A percentile compares a stretch with the other conserved stretches of the same genome.
These are phyloP conservation scores for Tolypocladium cylindrosporum DNA, from an alignment of 2,329 filamentous ascomycete genomes.

Conservation along the genomic window DNA sequence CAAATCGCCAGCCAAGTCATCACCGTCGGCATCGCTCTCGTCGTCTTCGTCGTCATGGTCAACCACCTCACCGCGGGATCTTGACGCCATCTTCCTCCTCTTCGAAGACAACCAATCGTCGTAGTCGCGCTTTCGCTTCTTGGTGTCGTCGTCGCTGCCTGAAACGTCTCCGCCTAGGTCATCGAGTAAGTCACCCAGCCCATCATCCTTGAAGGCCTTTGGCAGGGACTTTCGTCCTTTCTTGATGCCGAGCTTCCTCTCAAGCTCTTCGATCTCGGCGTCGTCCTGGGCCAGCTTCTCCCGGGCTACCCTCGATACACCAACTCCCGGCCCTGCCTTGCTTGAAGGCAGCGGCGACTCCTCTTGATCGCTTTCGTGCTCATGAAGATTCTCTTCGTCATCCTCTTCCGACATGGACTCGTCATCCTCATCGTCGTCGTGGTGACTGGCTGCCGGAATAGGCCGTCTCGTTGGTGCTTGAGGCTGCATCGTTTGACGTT, in stretches of 20 bases:
- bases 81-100: slow-evolving; percentile 22
- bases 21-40: neutral
- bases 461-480: neutral
- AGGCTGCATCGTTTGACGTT: neutral
- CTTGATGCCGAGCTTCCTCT: slow-evolving; percentile 76
- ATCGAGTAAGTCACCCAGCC: slow-evolving; percentile 67
- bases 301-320: slow-evolving; percentile 18
- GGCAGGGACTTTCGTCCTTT: slow-evolving; percentile 65
- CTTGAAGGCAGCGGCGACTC: slow-evolving; percentile 15
- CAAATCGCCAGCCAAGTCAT: neutral
- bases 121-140: slow-evolving; percentile 49
- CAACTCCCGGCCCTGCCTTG: slow-evolving; percentile 16
- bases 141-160: slow-evolving; percentile 45
- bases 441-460: neutral
- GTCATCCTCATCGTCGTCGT: slow-evolving; percentile 5
- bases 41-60: neutral
- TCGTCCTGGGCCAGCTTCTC: slow-evolving; percentile 69
- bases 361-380: slow-evolving; percentile 9
- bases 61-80: neutral
- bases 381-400: slow-evolving; percentile 7
- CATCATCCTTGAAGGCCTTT: slow-evolving; percentile 70
- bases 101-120: slow-evolving; percentile 53
- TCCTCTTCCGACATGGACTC: neutral
- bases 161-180: slow-evolving; percentile 42
- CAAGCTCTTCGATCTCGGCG: slow-evolving; percentile 75